phyloP scores from a whole-genome alignment of 1,284 basidiomycete species.

The Meira miltonrushii region DNA sequence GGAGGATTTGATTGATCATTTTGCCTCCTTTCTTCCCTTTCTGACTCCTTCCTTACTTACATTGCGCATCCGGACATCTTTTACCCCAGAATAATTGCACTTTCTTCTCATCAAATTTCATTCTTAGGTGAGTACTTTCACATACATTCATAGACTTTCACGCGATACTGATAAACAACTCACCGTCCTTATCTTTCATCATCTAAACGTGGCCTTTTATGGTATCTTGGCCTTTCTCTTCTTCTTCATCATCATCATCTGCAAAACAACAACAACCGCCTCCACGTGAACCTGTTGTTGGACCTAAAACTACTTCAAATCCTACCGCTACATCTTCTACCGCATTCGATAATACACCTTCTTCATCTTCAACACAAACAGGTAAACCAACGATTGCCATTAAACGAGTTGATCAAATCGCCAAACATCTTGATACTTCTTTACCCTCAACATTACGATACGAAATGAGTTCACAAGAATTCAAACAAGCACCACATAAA shows the following conservation, averaged over 20 bases:
- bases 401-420: not conserved
- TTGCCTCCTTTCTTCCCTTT: too few species aligned
- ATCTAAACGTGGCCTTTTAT: not conserved
- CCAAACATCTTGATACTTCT: constrained; percentile 4
- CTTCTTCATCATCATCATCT: not conserved
- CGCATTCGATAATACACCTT: not conserved
- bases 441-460: constrained; percentile 28
- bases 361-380: not conserved
- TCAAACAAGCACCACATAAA: constrained; percentile 47
- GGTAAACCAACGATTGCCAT: constrained; percentile 3
- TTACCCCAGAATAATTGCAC: not conserved
- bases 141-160: not conserved
- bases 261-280: not conserved
- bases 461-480: constrained; percentile 29
- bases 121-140: not conserved
- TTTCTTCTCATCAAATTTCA: not conserved
- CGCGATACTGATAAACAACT: not conserved
- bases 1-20: too few species aligned
- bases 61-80: not conserved
- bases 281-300: constrained; percentile 1
- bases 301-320: not conserved
- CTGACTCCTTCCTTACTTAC: too few species aligned
- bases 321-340: constrained; percentile 5
- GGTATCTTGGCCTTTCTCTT: not conserved
- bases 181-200: not conserved